A percentile compares a stretch with the other conserved stretches of the same genome.
phyloP scores from a whole-genome alignment of 2,329 filamentous ascomycete genomes.

The Zymoseptoria pseudotritici region DNA sequence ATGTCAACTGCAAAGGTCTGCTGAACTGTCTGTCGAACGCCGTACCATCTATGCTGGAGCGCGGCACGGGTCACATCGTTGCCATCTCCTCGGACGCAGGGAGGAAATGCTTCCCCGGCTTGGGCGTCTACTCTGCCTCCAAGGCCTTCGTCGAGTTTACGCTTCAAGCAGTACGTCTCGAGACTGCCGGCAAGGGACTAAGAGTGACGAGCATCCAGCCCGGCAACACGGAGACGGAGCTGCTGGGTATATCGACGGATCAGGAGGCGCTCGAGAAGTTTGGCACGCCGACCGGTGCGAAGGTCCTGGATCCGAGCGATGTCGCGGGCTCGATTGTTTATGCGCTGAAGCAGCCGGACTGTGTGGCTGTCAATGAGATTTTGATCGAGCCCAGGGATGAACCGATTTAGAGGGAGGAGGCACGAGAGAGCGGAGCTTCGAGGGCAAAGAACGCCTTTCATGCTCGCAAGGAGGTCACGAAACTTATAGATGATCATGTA shows the following conservation, averaged over 20 bases:
- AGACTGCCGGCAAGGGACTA: slow-evolving; percentile 66
- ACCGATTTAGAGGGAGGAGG: slow-evolving; percentile 48
- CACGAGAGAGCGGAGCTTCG: background rate
- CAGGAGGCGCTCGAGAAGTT: slow-evolving; percentile 70
- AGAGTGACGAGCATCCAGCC: slow-evolving; percentile 70
- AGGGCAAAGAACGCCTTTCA: background rate
- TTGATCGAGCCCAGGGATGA: slow-evolving; percentile 71
- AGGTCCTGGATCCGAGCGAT: slow-evolving; percentile 66
- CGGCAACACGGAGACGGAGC: slow-evolving; percentile 66
- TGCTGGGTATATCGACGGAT: slow-evolving; percentile 69
- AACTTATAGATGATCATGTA: too few species aligned
- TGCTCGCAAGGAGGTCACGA: too few species aligned
- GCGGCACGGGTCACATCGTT: slow-evolving; percentile 64
- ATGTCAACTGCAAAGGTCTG: slow-evolving; percentile 80
- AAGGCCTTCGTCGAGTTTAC: slow-evolving; percentile 84
- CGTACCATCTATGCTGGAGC: slow-evolving; percentile 63
- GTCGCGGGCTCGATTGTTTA: slow-evolving; percentile 67
- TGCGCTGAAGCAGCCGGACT: slow-evolving; percentile 63
- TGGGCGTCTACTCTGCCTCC: slow-evolving; percentile 74
- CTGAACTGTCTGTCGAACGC: slow-evolving; percentile 63
- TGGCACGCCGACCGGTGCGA: slow-evolving; percentile 65
- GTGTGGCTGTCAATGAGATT: slow-evolving; percentile 74
- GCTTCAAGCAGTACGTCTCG: slow-evolving; percentile 64
- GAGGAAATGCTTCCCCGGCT: slow-evolving; percentile 71
- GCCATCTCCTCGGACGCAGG: slow-evolving; percentile 78